phyloP scores from a whole-genome alignment of 805 yeast species.

The Wickerhamiella spandovensis region DNA sequence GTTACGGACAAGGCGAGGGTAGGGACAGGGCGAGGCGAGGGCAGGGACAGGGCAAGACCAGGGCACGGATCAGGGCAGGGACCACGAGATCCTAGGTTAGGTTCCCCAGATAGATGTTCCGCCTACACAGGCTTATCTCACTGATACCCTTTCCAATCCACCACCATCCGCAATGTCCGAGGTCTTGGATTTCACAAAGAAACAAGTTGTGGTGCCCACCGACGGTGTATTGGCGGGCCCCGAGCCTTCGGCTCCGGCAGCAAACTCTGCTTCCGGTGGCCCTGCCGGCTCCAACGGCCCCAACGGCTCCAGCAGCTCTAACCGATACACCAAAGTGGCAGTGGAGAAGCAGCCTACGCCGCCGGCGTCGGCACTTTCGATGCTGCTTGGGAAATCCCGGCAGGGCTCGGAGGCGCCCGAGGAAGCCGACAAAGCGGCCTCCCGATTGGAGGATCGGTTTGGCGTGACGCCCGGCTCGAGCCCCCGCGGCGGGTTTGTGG shows the following conservation, averaged over 20 bases:
- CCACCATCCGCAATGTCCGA: not conserved
- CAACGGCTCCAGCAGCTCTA: not conserved
- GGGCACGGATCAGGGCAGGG: no score
- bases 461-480: not conserved
- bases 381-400: constrained; percentile 10
- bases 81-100: no score
- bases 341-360: not conserved
- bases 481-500: not conserved
- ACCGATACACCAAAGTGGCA: constrained; percentile 1
- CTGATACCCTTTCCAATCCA: not conserved
- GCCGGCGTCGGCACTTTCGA: constrained; percentile 15
- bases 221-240: not conserved
- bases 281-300: not conserved
- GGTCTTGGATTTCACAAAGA: not conserved
- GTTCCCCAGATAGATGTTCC: not conserved
- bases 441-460: not conserved
- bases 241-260: not conserved
- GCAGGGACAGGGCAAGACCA: no score
- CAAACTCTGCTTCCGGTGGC: not conserved
- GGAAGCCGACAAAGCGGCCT: not conserved
- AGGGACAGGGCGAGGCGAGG: no score
- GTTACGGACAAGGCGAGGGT: no score
- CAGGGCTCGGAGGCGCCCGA: not conserved
- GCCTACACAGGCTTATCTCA: not conserved
- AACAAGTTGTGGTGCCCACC: not conserved